Percentiles rank a stretch among this genome's conserved stretches.
These are phyloP conservation scores for Paxillus rubicundulus DNA, from an alignment of 768 basidiomycete genomes.

Conservation along the genomic window DNA sequence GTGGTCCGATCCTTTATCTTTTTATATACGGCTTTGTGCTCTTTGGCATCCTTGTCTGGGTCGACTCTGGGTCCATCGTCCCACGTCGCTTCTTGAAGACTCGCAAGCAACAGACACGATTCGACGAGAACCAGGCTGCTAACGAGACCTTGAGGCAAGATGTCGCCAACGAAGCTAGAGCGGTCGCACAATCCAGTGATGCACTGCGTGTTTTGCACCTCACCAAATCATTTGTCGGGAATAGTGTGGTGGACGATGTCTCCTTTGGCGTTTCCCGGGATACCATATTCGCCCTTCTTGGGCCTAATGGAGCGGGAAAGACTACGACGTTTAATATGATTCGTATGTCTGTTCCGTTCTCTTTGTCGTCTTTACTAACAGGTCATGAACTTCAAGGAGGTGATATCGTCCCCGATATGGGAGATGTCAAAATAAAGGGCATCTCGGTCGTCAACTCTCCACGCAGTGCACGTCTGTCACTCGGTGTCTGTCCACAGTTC, in stretches of 20 bases:
- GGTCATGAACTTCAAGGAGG: constrained; percentile 45
- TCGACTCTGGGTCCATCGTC: constrained; percentile 63
- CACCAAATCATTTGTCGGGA: constrained; percentile 55
- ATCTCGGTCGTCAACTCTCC: constrained; percentile 65
- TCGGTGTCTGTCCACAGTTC: constrained; percentile 84
- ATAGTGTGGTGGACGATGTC: constrained; percentile 69
- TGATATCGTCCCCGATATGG: constrained; percentile 61
- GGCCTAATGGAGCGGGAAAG: constrained; percentile 84
- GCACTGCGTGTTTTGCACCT: constrained; percentile 61
- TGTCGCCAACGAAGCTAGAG: constrained; percentile 51
- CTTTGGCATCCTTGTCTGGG: constrained; percentile 64
- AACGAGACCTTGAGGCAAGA: constrained; percentile 40
- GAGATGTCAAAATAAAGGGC: constrained; percentile 67
- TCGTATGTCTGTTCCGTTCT: constrained; percentile 41
- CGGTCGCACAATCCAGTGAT: constrained; percentile 49
- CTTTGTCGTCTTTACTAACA: neutral
- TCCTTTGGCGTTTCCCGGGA: constrained; percentile 62
- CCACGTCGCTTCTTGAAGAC: constrained; percentile 36
- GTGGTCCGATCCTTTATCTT: constrained; percentile 75
- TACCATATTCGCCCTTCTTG: constrained; percentile 69
- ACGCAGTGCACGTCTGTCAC: constrained; percentile 58
- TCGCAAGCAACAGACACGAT: constrained; percentile 11
- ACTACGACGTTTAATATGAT: constrained; percentile 82
- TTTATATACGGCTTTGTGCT: constrained; percentile 57
- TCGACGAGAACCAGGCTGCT: constrained; percentile 12